phyloP scores from a whole-genome alignment of 805 yeast species.

The Ogataea corticis region DNA sequence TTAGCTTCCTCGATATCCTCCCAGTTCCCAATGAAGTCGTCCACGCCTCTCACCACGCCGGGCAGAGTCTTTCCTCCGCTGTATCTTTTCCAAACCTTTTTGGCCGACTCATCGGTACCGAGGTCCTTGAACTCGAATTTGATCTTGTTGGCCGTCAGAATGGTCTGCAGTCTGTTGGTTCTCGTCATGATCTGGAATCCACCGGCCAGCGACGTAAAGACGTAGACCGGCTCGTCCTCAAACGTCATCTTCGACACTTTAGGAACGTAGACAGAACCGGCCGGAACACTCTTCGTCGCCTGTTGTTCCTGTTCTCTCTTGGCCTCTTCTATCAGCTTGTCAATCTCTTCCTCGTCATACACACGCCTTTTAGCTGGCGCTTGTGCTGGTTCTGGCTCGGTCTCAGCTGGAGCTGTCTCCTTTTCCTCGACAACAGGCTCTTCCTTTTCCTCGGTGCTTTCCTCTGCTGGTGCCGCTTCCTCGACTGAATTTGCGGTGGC shows the following conservation, averaged over 20 bases:
- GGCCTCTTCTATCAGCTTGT: conserved; percentile 31
- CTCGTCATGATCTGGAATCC: conserved; percentile 77
- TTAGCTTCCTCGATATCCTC: conserved; percentile 84
- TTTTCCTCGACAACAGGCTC: conserved; percentile 1
- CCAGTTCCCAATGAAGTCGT: conserved; percentile 82
- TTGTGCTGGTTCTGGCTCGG: too few relatives aligned
- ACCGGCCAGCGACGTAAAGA: conserved; percentile 86
- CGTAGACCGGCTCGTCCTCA: conserved; percentile 63
- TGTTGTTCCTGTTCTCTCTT: conserved; percentile 23
- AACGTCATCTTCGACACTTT: conserved; percentile 35
- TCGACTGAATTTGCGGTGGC: conserved; percentile 2
- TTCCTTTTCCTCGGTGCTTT: conserved; percentile 5
- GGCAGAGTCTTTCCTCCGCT: conserved; percentile 75
- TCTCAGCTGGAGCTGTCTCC: too few relatives aligned
- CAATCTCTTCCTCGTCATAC: conserved; percentile 27
- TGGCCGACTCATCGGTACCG: conserved; percentile 86
- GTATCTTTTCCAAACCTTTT: conserved; percentile 78
- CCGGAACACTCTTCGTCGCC: neutral
- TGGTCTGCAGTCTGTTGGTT: conserved; percentile 74
- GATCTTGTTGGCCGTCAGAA: conserved; percentile 71
- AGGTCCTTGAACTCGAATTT: conserved; percentile 70
- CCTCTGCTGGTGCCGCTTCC: neutral
- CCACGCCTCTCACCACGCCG: conserved; percentile 80
- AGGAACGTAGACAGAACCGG: conserved; percentile 35
- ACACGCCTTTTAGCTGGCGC: conserved; percentile 11